Percentiles rank a stretch among this genome's conserved stretches.
Evolutionary conservation across 179 eudicot genomes (phyloP).

Genomic region (Corrigiola litoralis): DNA sequence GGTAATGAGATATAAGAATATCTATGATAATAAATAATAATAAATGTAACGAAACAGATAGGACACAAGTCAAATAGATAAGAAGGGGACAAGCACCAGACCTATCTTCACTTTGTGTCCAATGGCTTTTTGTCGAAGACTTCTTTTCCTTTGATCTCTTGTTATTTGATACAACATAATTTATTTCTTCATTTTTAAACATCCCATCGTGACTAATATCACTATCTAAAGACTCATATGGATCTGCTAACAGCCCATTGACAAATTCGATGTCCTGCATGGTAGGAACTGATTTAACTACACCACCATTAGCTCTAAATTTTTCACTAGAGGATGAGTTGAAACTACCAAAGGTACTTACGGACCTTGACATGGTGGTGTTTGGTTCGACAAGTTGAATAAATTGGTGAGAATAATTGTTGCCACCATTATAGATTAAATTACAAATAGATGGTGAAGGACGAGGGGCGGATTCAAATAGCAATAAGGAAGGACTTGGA

Average conservation of each 20-base stretch:
- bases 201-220: neutral
- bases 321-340: too few species aligned
- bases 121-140: constrained; percentile 49
- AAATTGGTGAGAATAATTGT: neutral
- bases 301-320: neutral
- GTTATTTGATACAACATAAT: neutral
- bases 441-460: constrained; percentile 39
- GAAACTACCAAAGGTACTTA: too few species aligned
- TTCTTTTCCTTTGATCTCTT: constrained; percentile 5
- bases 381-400: too few species aligned
- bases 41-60: too few species aligned
- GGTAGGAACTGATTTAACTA: neutral
- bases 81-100: neutral
- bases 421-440: too few species aligned
- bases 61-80: neutral
- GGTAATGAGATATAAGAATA: neutral
- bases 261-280: constrained; percentile 12
- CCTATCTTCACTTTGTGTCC: constrained; percentile 69
- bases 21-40: too few species aligned
- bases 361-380: too few species aligned
- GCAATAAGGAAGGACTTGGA: neutral
- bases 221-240: neutral
- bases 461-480: neutral
- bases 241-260: constrained; percentile 7
- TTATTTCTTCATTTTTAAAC: neutral